Percentiles rank a stretch among this genome's conserved stretches.
These are phyloP conservation scores for Cladosporium sp. DNA, from an alignment of 2,329 filamentous ascomycete genomes.

Conservation along the genomic window DNA sequence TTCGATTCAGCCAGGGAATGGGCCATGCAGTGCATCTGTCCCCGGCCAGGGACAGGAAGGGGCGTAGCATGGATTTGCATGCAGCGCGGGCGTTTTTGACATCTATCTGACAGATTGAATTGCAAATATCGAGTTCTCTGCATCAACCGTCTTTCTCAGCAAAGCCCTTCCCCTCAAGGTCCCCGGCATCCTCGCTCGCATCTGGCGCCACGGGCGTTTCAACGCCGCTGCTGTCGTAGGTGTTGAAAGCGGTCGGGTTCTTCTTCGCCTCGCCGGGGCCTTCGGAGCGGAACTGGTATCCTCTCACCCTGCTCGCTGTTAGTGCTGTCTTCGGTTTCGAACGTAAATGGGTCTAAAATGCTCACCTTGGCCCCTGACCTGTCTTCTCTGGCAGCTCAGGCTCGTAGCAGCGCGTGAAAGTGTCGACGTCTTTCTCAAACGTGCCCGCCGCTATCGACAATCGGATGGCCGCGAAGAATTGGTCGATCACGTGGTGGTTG, in stretches of 20 bases:
- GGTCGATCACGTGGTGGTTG: slow-evolving; percentile 67
- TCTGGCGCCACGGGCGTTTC: slow-evolving; percentile 42
- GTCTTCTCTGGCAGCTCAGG: slow-evolving; percentile 64
- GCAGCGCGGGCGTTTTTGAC: too few species aligned
- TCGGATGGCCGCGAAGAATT: slow-evolving; percentile 69
- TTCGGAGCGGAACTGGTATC: slow-evolving; percentile 73
- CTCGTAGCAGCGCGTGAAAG: slow-evolving; percentile 65
- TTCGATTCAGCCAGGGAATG: too few species aligned
- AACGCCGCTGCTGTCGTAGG: slow-evolving; percentile 47
- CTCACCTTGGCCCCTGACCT: slow-evolving; percentile 66
- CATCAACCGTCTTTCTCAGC: slow-evolving; percentile 21
- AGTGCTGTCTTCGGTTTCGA: neutral
- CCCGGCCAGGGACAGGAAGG: too few species aligned
- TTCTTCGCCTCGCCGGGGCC: slow-evolving; percentile 56
- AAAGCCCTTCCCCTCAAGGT: slow-evolving; percentile 42
- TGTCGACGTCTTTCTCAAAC: slow-evolving; percentile 48
- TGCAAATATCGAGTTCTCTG: too few species aligned
- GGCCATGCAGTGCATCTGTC: too few species aligned
- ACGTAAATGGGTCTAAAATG: neutral
- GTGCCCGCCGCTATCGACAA: slow-evolving; percentile 52
- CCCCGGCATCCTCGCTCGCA: slow-evolving; percentile 45
- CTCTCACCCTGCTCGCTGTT: slow-evolving; percentile 51
- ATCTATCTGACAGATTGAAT: too few species aligned
- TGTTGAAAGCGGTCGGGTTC: slow-evolving; percentile 64
- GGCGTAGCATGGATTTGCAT: too few species aligned